Conservation (phyloP, 2,329 filamentous ascomycete species). For the Fusarium equiseti region DNA sequence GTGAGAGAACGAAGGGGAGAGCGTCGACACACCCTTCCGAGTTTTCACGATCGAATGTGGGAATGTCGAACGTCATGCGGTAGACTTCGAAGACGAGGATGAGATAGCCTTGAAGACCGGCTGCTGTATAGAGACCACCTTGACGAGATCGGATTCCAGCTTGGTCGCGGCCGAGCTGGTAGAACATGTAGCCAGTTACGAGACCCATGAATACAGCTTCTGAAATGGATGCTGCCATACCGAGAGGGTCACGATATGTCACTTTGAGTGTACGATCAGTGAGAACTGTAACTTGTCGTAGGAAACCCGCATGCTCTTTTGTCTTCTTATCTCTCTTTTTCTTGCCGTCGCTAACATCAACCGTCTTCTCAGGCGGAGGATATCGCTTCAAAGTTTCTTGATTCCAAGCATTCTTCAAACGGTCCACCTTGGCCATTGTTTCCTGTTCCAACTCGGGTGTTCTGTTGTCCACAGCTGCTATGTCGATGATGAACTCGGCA, state of each 20-base stretch:
- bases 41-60: conserved; percentile 80
- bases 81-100: conserved; percentile 83
- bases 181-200: conserved; percentile 80
- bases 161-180: conserved; percentile 71
- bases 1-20: conserved; percentile 76
- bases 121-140: conserved; percentile 78
- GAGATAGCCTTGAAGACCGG: conserved; percentile 80
- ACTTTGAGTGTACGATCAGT: conserved; percentile 77
- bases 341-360: conserved; percentile 19
- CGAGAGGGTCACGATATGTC: conserved; percentile 81
- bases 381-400: conserved; percentile 52
- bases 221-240: conserved; percentile 76
- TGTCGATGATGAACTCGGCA: conserved; percentile 80
- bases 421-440: conserved; percentile 70
- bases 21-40: conserved; percentile 79
- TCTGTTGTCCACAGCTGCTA: conserved; percentile 79
- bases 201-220: conserved; percentile 79
- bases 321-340: conserved; percentile 37
- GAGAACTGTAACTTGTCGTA: conserved; percentile 73
- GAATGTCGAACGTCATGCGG: conserved; percentile 79
- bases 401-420: conserved; percentile 71
- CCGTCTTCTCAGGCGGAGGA: conserved; percentile 28
- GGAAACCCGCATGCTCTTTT: conserved; percentile 65
- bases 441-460: conserved; percentile 73
- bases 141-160: conserved; percentile 80